Base-by-base conservation (phyloP, 345 rosid genomes). In the Camelina sativa region DNA sequence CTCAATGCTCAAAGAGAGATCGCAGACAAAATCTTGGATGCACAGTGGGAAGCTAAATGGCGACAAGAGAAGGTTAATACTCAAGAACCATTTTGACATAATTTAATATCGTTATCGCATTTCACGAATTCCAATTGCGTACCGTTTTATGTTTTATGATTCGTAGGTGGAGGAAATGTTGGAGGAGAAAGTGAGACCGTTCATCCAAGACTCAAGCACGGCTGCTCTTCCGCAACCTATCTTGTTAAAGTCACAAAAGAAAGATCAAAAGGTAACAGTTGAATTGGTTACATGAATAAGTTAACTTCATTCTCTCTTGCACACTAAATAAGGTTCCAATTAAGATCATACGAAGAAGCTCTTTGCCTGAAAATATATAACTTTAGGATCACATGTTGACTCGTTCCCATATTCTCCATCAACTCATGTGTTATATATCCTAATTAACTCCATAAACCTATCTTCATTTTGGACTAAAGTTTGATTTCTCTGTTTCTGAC, bases 1-100 rank as follows among this genome's bases (percentile, higher is more conserved):
- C 88, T 93, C 52, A 91, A 89, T 73, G 98, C 98, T 38, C 98
- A 93, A 79, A 89, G 93, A 79, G 96, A 93, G 79, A 88, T 89
- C 52, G 91, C 97, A 20, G 87, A 89, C 48, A 88, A 83, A 75
- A 82, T 93, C 48, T 80, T 93, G 86, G 97, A 93, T 84, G 79
- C 87, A 47, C 97, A 88, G 48, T 93, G 97, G 98, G 90, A 91
- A 83, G 80, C 81, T 53, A 89, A 89, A 77, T 93, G 98, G 97
- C 92, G 90, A 52, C 92, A 91, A 73, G 94, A 88, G 77, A 93
- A 89, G 98, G 97, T 90, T 54, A 64, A 78, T 67, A 13, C 43
- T 40, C 35, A 43, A 32, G 1, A 8, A 67, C 54, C 58, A 44
- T 52, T 40, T 63, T 52, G 13, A 64, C 17, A 67, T 44, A 23